These are phyloP conservation scores for Citrus reticulata DNA, from an alignment of 345 rosid genomes.

Conservation along the genomic window DNA sequence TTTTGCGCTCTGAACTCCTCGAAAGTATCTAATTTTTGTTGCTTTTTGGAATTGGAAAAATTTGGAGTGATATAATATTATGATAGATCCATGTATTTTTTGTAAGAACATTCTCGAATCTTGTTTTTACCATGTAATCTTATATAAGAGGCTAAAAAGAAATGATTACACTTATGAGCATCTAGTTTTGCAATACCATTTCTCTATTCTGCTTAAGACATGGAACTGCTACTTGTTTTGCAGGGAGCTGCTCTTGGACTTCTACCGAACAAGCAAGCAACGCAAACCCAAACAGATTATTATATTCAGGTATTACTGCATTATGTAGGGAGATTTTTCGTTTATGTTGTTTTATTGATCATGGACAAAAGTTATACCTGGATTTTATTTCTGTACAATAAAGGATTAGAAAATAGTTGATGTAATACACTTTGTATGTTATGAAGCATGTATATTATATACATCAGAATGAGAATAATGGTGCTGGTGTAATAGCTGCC, in stretches of 20 bases:
- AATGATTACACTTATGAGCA: background rate
- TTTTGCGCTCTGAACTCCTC: background rate
- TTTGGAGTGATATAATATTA: background rate
- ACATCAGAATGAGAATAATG: background rate
- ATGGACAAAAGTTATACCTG: background rate
- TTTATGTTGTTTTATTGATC: background rate
- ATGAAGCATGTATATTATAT: background rate
- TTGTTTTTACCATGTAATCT: background rate
- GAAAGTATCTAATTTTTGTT: background rate
- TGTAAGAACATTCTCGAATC: background rate
- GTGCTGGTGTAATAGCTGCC: background rate
- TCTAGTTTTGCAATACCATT: background rate
- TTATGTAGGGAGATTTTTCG: background rate
- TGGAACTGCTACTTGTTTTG: conserved; percentile 10
- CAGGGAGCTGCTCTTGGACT: conserved; percentile 73
- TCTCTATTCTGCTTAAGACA: background rate
- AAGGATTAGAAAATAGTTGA: background rate
- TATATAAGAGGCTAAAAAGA: background rate
- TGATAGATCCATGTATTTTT: background rate
- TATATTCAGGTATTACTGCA: conserved; percentile 61
- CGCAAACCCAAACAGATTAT: conserved; percentile 75
- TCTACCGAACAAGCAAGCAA: conserved; percentile 46
- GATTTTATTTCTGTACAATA: background rate
- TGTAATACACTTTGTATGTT: background rate
- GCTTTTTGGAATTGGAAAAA: background rate